Base-by-base conservation (phyloP, 2,329 filamentous ascomycete species). In the Neoascochyta sp. region DNA sequence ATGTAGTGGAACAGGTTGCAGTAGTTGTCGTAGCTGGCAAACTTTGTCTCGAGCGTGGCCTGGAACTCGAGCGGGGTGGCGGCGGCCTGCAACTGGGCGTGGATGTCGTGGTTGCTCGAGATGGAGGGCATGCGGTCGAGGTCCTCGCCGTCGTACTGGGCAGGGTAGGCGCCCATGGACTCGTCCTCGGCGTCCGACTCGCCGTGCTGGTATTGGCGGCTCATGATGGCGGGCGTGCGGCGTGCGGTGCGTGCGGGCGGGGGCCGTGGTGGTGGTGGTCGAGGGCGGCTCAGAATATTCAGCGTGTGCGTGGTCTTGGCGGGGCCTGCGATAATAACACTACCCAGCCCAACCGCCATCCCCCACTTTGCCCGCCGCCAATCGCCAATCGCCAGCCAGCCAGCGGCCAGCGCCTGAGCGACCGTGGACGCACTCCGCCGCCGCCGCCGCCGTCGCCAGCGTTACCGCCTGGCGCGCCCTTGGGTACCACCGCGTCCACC, bases 1-100 rank as follows among this genome's bases (percentile, higher is more conserved):
- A 98, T 95, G 70, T 87, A 96, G 73, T 98, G 92, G 74, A 98
- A 98, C 54, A 98, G 74, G 68, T 86, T 95, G 81, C 92, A 98
- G 78, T 98, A 98, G 65, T 87, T 86, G 72, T 98, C 92, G 75
- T 98, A 98, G 73, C 89, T 95, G 66, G 87, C 83, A 72, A 96
- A 95, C 73, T 96, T 96, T 66, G 86, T 86, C 68, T 96, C 92
- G 34, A 98, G 77, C 18, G 89, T 86, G 26, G 92, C 92, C 60
- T 92, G 88, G 68, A 94, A 96, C 64, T 98, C 92, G 49, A 98
- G 76, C 29, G 92, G 92, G 58, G 92, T 90, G 45, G 92, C 92
- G 38, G 92, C 92, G 47, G 89, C 87, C 46, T 82, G 82, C 44
- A 98, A 76, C 64, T 92, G 85, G 43, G 86, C 83, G 71, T 96